Conservation (phyloP, 2,329 filamentous ascomycete genomes). For the Penicillium sp. region DNA sequence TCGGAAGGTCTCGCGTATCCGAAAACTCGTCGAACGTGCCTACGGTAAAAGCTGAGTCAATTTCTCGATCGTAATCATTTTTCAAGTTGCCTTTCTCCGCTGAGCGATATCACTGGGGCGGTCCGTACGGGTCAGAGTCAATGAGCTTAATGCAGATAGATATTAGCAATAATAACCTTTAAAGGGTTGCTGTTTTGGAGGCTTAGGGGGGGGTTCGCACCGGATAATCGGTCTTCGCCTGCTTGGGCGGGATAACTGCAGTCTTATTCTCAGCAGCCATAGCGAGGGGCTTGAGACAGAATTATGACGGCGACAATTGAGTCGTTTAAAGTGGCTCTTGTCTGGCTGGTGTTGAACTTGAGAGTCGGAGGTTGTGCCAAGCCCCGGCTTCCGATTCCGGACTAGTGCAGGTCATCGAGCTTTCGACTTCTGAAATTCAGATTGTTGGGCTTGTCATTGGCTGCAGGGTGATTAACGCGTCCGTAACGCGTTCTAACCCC, state of each 20-base stretch:
- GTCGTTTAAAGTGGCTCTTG: slow-evolving; percentile 28
- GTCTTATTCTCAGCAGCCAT: slow-evolving; percentile 47
- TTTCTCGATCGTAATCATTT: slow-evolving; percentile 7
- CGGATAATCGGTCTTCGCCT: slow-evolving; percentile 81
- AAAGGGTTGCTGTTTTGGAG: neutral
- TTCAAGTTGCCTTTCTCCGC: neutral
- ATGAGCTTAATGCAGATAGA: slow-evolving; percentile 72
- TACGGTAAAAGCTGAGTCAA: slow-evolving; percentile 49
- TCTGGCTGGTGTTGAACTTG: slow-evolving; percentile 34
- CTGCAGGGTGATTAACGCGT: neutral
- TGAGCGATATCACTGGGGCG: slow-evolving; percentile 15
- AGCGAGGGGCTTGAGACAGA: slow-evolving; percentile 24
- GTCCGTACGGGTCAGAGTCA: slow-evolving; percentile 92
- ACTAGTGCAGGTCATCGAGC: slow-evolving; percentile 5
- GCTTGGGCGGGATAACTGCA: slow-evolving; percentile 73
- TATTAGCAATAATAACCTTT: slow-evolving; percentile 26
- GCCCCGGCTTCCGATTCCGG: slow-evolving; percentile 17
- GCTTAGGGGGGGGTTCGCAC: slow-evolving; percentile 59
- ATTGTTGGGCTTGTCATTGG: neutral
- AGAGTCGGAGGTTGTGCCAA: slow-evolving; percentile 32
- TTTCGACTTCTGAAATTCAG: neutral
- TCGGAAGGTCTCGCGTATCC: slow-evolving; percentile 85
- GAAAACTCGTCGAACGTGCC: slow-evolving; percentile 89
- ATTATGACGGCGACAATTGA: slow-evolving; percentile 19
- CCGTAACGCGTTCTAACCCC: neutral